A percentile compares a stretch with the other conserved stretches of the same genome.
phyloP scores from a whole-genome alignment of 2,329 filamentous ascomycete genomes.

The Neopestalotiopsis rosae region DNA sequence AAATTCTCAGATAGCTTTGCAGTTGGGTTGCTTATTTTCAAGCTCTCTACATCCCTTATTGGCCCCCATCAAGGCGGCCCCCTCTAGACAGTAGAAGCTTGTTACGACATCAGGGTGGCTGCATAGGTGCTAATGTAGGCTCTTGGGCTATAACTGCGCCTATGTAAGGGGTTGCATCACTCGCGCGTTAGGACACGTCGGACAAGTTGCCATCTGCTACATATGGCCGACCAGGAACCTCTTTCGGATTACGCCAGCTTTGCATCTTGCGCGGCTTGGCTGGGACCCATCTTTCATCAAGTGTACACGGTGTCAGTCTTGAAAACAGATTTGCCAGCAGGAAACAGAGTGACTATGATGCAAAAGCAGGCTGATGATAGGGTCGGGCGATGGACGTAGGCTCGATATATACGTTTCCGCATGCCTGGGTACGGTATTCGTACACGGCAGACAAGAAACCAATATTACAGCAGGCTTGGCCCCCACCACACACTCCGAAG shows the following conservation, averaged over 20 bases:
- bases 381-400: too few relatives aligned
- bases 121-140: conserved; percentile 5
- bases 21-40: background rate
- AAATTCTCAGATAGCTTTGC: background rate
- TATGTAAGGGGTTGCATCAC: conserved; percentile 5
- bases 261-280: background rate
- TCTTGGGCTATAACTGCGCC: background rate
- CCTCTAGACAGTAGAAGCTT: conserved; percentile 4
- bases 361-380: too few relatives aligned
- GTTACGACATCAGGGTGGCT: conserved; percentile 2
- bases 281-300: background rate
- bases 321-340: background rate
- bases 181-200: background rate
- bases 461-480: too few relatives aligned
- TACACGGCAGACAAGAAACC: too few relatives aligned
- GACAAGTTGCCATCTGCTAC: background rate
- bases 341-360: background rate
- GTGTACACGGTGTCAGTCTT: background rate
- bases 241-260: background rate
- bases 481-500: too few relatives aligned
- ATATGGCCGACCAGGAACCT: background rate
- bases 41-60: background rate
- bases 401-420: too few relatives aligned
- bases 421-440: too few relatives aligned
- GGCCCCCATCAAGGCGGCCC: background rate